Evolutionary conservation across 768 basidiomycete genomes (phyloP), one percentile per base, ranked within the genome.

Genomic region (Lentinula lateritia): DNA sequence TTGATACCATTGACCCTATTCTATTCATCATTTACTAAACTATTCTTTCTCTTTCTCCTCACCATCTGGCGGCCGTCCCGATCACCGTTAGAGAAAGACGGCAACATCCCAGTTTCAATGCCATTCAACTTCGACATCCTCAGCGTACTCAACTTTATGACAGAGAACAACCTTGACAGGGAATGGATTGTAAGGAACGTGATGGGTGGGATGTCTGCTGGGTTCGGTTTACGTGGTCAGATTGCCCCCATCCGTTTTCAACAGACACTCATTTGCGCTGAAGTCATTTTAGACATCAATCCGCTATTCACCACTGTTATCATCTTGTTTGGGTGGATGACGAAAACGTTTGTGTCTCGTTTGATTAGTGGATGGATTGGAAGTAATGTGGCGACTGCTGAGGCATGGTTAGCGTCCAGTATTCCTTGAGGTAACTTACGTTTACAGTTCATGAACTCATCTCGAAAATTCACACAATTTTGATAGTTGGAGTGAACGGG

Each of bases 101-200:
- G 66, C 64, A 58, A 73, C 62, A 66, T 42, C 55, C 68, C 71
- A 15, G 6, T 28, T 10, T 10, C 20, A 9, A 7, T 59, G 32
- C 46, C 46, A 6, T 36, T 50, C 16, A 16, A 18, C 6, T 42
- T 61, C 15, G 67, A 78, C 62, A 48, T 82, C 23, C 62, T 73
- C 7, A 57, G 68, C n/a, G 77, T 78, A 2, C 76, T 88, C 50
- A 76, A 82, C 61, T 66, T 88, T 2, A 77, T 92, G 57, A 87
- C 89, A 64, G 90, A 92, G 55, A 86, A 88, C 63, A 83, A 81
- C 35, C 73, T 93, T 1, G 90, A 93, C 70, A 83, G 89, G 6
- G 90, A 89, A 67, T 94, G 92, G 92, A 76, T 92, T 6, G 85
- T 93, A 4, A 80, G 92, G 28, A 93, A 94, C 65, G 77, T 93